These are phyloP conservation scores for Mallotus repandus DNA, from an alignment of 441 rosid genomes.

Conservation along the genomic window DNA sequence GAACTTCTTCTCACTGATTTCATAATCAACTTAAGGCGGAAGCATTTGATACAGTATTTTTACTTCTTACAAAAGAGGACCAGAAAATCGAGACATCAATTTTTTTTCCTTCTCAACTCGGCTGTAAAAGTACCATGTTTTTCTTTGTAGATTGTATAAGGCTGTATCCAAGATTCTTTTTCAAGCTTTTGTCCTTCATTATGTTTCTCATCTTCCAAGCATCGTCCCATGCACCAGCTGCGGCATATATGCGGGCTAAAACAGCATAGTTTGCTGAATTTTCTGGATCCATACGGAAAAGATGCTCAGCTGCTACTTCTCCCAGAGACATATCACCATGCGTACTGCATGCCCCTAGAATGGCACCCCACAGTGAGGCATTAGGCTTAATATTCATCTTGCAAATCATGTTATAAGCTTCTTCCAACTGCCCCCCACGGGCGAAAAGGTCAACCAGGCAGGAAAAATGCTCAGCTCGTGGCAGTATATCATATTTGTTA, in stretches of 20 bases:
- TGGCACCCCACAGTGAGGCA: constrained; percentile 65
- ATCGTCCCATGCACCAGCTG: constrained; percentile 59
- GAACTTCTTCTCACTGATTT: not conserved
- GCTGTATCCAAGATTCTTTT: constrained; percentile 63
- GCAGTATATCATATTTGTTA: constrained; percentile 43
- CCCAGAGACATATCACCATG: constrained; percentile 50
- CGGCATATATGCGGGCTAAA: constrained; percentile 58
- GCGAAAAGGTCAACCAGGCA: constrained; percentile 71
- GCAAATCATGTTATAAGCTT: constrained; percentile 47
- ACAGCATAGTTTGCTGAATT: constrained; percentile 58
- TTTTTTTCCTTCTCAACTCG: no score
- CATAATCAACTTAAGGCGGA: not conserved
- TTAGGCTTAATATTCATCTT: constrained; percentile 42
- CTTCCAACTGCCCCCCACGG: constrained; percentile 63
- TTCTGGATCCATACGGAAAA: constrained; percentile 53
- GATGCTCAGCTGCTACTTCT: constrained; percentile 50
- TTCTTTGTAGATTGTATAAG: constrained; percentile 34
- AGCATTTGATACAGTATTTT: not conserved
- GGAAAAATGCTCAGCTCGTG: constrained; percentile 60
- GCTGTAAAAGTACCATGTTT: constrained; percentile 1
- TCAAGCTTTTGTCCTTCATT: constrained; percentile 46
- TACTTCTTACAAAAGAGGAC: not conserved
- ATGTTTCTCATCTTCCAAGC: constrained; percentile 45
- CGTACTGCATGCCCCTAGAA: constrained; percentile 67
- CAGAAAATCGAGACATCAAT: not conserved